Conservation (phyloP, 352 stramenopile species). For the Elongisporangium undulatum region DNA sequence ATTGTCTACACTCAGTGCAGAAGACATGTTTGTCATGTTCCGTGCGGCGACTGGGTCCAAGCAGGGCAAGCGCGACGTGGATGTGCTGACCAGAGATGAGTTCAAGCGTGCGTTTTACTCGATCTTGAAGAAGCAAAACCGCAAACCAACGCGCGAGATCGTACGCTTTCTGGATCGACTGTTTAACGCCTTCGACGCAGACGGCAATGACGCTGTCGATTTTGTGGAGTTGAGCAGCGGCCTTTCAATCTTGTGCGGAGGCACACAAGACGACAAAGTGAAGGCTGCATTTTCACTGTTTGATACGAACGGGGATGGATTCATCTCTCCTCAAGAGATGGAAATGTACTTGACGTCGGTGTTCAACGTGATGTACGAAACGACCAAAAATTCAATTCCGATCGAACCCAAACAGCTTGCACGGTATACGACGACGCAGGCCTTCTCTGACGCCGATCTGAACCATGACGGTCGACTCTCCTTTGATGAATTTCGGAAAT, state of each 20-base stretch:
- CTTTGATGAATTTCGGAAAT: constrained; percentile 77
- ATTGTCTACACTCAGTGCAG: constrained; percentile 36
- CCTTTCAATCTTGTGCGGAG: constrained; percentile 71
- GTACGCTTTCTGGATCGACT: constrained; percentile 60
- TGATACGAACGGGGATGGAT: constrained; percentile 78
- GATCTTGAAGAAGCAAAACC: constrained; percentile 58
- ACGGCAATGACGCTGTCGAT: constrained; percentile 65
- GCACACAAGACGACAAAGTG: constrained; percentile 73
- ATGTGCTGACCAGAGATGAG: constrained; percentile 45
- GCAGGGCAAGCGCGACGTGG: constrained; percentile 2
- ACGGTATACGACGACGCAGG: constrained; percentile 65
- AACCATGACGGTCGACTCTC: constrained; percentile 77
- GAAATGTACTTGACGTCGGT: constrained; percentile 70
- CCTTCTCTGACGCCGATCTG: constrained; percentile 85
- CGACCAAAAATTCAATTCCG: constrained; percentile 28
- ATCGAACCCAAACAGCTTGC: constrained; percentile 60
- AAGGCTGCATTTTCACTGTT: constrained; percentile 80
- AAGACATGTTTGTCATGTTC: constrained; percentile 62
- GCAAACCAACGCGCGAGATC: constrained; percentile 41
- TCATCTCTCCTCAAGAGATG: constrained; percentile 83
- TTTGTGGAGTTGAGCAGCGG: constrained; percentile 76
- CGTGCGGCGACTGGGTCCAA: constrained; percentile 21
- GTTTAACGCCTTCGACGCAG: constrained; percentile 74
- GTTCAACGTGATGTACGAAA: constrained; percentile 66
- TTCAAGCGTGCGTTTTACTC: constrained; percentile 69